Conservation (phyloP, 768 basidiomycete genomes). For the Gymnopilus dilepis region DNA sequence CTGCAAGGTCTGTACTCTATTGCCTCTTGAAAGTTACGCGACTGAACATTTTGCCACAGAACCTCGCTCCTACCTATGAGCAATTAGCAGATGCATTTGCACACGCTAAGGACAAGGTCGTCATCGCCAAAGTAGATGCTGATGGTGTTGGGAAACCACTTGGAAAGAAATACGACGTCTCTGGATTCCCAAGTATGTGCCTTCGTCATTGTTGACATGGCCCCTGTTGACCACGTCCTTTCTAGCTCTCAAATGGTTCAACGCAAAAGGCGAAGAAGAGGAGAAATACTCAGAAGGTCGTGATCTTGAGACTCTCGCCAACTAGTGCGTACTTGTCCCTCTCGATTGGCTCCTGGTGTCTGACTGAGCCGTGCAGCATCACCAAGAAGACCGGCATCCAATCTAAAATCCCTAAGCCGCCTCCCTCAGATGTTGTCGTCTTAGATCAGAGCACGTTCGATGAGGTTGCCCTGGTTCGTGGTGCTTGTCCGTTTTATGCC, state of each 20-base stretch:
- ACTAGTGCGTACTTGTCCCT: constrained; percentile 60
- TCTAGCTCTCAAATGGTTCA: constrained; percentile 91
- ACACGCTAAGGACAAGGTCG: constrained; percentile 78
- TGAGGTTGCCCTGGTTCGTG: constrained; percentile 66
- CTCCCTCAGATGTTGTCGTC: constrained; percentile 70
- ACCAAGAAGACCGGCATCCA: constrained; percentile 78
- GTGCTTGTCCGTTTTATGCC: not conserved
- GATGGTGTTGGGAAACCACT: constrained; percentile 84
- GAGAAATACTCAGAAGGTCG: constrained; percentile 79
- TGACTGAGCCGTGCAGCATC: constrained; percentile 52
- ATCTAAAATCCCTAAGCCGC: constrained; percentile 86
- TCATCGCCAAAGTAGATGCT: constrained; percentile 92
- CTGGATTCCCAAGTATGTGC: constrained; percentile 84
- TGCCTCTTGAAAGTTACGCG: not conserved
- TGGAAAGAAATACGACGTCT: constrained; percentile 79
- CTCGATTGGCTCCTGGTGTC: not conserved
- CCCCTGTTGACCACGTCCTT: constrained; percentile 8
- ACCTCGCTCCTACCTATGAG: constrained; percentile 87
- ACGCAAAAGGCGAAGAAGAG: constrained; percentile 63
- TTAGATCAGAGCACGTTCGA: constrained; percentile 79
- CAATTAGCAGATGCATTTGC: constrained; percentile 88
- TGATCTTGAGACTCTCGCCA: constrained; percentile 76
- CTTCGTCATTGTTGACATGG: not conserved
- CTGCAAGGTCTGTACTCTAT: constrained; percentile 67
- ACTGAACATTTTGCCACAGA: constrained; percentile 47